Conservation (phyloP, 1,284 basidiomycete genomes). For the Peniophora sp. region DNA sequence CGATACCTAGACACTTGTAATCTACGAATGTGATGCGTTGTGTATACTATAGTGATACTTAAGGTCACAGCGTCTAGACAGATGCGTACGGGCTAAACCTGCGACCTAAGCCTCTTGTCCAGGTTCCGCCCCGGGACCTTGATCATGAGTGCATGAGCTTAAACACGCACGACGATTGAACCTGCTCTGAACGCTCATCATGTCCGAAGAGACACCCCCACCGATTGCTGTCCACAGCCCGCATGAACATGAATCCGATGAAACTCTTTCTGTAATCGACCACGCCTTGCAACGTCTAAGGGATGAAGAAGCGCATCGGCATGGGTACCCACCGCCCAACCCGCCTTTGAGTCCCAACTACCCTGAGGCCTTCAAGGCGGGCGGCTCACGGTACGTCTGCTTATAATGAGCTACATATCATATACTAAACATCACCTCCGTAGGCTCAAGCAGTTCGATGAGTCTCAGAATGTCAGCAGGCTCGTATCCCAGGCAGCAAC, state of each 20-base stretch:
- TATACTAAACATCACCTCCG: no score
- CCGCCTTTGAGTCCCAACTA: neutral
- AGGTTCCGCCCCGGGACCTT: no score
- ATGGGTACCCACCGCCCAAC: neutral
- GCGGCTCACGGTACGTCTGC: neutral
- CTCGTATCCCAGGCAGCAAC: conserved; percentile 62
- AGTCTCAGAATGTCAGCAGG: conserved; percentile 59
- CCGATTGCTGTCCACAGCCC: neutral
- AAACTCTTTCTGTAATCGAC: neutral
- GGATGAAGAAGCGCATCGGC: neutral
- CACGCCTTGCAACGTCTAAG: neutral
- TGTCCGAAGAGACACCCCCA: no score
- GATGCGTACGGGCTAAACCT: no score
- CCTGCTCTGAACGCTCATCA: no score
- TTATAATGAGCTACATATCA: neutral
- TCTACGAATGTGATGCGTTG: no score
- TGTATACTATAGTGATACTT: no score
- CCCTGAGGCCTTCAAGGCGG: neutral
- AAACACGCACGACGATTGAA: no score
- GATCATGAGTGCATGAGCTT: no score
- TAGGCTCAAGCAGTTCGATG: conserved; percentile 76
- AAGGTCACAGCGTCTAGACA: no score
- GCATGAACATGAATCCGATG: neutral
- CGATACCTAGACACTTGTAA: no score
- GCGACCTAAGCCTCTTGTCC: no score